Conservation (phyloP, 2,329 filamentous ascomycete genomes). For the Calonectria fujianensis region DNA sequence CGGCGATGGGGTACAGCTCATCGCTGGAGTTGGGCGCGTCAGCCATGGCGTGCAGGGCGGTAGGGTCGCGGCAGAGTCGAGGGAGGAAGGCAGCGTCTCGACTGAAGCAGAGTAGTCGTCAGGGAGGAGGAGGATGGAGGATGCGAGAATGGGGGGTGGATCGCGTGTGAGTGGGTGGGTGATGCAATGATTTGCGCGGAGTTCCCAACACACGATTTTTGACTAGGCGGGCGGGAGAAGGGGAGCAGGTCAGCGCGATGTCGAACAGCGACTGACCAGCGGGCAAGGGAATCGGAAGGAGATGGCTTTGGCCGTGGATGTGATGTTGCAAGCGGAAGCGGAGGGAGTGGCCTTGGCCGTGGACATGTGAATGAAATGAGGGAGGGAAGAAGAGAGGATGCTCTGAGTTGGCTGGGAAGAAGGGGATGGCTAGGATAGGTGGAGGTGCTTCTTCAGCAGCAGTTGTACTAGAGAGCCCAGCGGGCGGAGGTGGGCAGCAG, state of each 20-base stretch:
- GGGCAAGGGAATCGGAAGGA: constrained; percentile 32
- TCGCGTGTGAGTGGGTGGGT: constrained; percentile 55
- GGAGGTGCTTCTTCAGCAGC: constrained; percentile 34
- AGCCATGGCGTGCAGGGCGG: constrained; percentile 80
- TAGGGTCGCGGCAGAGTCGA: constrained; percentile 57
- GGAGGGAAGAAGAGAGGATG: constrained; percentile 46
- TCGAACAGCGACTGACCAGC: constrained; percentile 41
- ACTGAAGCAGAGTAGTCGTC: constrained; percentile 48
- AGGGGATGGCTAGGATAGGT: constrained; percentile 37
- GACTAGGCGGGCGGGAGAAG: constrained; percentile 44
- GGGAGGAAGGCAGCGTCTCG: constrained; percentile 48
- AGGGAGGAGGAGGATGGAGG: constrained; percentile 51
- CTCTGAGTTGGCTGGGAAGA: constrained; percentile 39
- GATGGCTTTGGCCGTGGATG: constrained; percentile 38
- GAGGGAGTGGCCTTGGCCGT: constrained; percentile 46
- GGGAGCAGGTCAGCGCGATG: constrained; percentile 44
- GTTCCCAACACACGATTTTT: constrained; percentile 57
- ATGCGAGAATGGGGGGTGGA: constrained; percentile 52
- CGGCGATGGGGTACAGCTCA: constrained; percentile 99
- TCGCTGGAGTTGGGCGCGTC: constrained; percentile 93
- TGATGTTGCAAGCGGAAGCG: constrained; percentile 44
- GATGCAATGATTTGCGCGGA: constrained; percentile 60
- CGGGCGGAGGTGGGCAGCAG: constrained; percentile 26
- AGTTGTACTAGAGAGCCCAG: constrained; percentile 16
- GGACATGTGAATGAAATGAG: constrained; percentile 56